Evolutionary conservation across 1,284 basidiomycete genomes (phyloP).

Genomic region (Golubevia pallescens): DNA sequence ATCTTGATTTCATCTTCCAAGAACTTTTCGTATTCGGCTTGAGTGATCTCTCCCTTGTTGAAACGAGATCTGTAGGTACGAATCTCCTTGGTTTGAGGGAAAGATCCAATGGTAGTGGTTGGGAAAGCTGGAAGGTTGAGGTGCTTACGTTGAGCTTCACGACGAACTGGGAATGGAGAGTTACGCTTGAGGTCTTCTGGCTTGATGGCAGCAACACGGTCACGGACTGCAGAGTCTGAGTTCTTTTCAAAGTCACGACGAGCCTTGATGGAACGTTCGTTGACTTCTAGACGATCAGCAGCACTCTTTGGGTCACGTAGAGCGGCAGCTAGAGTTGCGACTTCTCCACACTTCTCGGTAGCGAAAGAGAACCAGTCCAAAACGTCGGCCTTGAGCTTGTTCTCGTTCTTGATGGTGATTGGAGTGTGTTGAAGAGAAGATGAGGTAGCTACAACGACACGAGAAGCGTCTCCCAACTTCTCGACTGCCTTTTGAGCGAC

Average conservation of each 20-base stretch:
- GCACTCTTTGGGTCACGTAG: slow-evolving; percentile 43
- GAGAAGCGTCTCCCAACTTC: slow-evolving; percentile 64
- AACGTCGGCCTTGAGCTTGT: slow-evolving; percentile 85
- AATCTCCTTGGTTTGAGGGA: slow-evolving; percentile 97
- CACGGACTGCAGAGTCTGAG: slow-evolving; percentile 93
- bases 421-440: slow-evolving; percentile 98
- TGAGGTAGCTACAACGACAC: slow-evolving; percentile 91
- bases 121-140: slow-evolving; percentile 95
- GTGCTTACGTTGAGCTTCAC: slow-evolving; percentile 86
- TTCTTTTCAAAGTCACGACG: slow-evolving; percentile 94
- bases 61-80: slow-evolving; percentile 66
- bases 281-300: slow-evolving; percentile 65
- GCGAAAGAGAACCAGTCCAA: slow-evolving; percentile 99
- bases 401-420: slow-evolving; percentile 91
- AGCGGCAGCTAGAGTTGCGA: slow-evolving; percentile 77
- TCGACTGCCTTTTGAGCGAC: slow-evolving; percentile 76
- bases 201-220: slow-evolving; percentile 91
- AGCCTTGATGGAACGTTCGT: slow-evolving; percentile 88
- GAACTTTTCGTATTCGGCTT: slow-evolving; percentile 92
- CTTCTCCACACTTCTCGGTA: slow-evolving; percentile 92
- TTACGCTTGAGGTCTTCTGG: slow-evolving; percentile 86
- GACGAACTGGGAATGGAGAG: slow-evolving; percentile 85
- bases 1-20: slow-evolving; percentile 96
- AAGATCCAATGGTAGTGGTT: slow-evolving; percentile 97
- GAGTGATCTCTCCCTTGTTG: slow-evolving; percentile 87